Percentiles rank a stretch among this genome's conserved stretches.
phyloP scores from a whole-genome alignment of 106 monocot genomes.

The Phalaenopsis aphrodite region DNA sequence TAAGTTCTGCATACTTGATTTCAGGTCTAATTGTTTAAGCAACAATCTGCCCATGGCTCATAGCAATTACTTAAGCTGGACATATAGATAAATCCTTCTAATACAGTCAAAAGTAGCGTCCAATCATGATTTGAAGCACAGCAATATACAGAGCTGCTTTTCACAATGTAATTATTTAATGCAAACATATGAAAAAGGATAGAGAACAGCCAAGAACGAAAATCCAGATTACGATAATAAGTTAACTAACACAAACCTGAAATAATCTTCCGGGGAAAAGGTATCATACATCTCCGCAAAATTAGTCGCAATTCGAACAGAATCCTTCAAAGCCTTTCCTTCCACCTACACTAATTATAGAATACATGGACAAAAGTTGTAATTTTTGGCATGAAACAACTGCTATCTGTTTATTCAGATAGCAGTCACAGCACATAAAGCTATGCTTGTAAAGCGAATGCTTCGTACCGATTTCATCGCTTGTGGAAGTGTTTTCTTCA shows the following conservation, averaged over 20 bases:
- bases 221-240: background rate
- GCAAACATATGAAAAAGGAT: background rate
- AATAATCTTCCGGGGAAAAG: slow-evolving; percentile 60
- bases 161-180: background rate
- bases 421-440: background rate
- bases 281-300: slow-evolving; percentile 65
- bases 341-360: slow-evolving; percentile 43
- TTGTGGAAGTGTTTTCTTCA: slow-evolving; percentile 81
- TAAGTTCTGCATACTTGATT: background rate
- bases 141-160: background rate
- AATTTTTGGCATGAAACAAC: background rate
- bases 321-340: slow-evolving; percentile 89
- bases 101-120: background rate
- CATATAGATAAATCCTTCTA: background rate
- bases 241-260: slow-evolving; percentile 46
- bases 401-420: background rate
- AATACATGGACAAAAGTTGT: background rate
- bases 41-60: background rate
- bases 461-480: slow-evolving; percentile 64
- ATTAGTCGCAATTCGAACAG: slow-evolving; percentile 71
- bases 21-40: background rate
- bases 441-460: background rate
- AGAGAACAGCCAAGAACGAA: background rate
- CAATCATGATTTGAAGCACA: background rate
- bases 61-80: background rate